Evolutionary conservation across 768 basidiomycete species (phyloP).

Genomic region (Leucocoprinus birnbaumii): DNA sequence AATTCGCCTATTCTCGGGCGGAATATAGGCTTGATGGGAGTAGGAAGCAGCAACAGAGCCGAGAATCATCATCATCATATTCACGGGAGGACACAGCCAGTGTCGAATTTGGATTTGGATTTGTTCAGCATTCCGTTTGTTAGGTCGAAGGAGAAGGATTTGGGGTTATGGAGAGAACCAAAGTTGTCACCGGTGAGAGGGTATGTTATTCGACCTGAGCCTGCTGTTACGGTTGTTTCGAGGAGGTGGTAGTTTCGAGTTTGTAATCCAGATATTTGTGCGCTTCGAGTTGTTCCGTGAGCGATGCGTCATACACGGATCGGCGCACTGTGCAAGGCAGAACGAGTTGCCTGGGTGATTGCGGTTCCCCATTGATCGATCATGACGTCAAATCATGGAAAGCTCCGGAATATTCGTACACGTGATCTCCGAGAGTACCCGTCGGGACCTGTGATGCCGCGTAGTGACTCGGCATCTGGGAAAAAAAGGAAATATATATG

Average conservation of each 20-base stretch:
- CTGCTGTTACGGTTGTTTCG: neutral
- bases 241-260: neutral
- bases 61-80: too few species aligned
- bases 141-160: neutral
- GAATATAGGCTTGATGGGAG: neutral
- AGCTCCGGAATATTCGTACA: neutral
- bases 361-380: neutral
- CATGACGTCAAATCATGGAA: neutral
- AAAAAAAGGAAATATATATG: constrained; percentile 4
- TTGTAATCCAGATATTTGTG: neutral
- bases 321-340: too few species aligned
- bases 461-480: constrained; percentile 8
- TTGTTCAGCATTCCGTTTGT: neutral
- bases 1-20: too few species aligned
- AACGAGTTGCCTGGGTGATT: neutral
- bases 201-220: neutral
- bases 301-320: neutral
- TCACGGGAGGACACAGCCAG: neutral
- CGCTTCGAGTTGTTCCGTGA: neutral
- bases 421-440: neutral
- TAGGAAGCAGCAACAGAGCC: neutral
- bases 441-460: neutral
- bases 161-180: neutral
- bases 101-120: neutral
- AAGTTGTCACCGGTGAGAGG: neutral